Conservation (phyloP, 2,329 filamentous ascomycete genomes). For the Coniosporium uncinatum region DNA sequence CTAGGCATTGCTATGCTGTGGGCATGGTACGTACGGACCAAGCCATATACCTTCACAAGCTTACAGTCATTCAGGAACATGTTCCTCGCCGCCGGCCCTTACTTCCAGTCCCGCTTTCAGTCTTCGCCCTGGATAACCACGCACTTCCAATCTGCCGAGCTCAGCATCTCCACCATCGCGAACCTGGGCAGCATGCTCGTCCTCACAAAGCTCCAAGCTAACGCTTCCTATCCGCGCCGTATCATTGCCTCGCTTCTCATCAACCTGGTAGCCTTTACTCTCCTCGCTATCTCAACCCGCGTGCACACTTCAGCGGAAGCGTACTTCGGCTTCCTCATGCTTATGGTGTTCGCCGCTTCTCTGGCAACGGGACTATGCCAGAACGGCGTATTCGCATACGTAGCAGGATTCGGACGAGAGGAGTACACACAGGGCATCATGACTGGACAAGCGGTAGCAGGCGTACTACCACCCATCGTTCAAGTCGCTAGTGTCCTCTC, state of each 20-base stretch:
- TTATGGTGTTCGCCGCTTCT: constrained; percentile 76
- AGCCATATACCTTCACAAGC: constrained; percentile 3
- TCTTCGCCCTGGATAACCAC: constrained; percentile 63
- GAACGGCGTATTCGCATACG: constrained; percentile 92
- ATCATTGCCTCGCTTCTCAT: constrained; percentile 74
- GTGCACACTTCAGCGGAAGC: constrained; percentile 55
- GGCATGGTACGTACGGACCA: constrained; percentile 63
- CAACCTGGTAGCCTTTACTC: constrained; percentile 69
- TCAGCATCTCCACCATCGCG: constrained; percentile 79
- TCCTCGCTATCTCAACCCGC: constrained; percentile 77
- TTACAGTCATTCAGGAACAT: constrained; percentile 68
- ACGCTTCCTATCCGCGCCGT: constrained; percentile 82
- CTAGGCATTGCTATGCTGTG: constrained; percentile 93
- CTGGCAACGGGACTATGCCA: constrained; percentile 82
- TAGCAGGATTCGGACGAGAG: constrained; percentile 74
- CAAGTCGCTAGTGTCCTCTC: constrained; percentile 81
- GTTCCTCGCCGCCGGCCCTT: constrained; percentile 93
- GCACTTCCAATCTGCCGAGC: constrained; percentile 87
- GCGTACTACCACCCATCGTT: constrained; percentile 81
- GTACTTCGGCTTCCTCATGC: constrained; percentile 79
- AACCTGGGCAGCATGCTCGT: constrained; percentile 74
- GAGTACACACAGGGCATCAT: constrained; percentile 97
- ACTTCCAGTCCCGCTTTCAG: constrained; percentile 81
- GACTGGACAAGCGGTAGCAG: constrained; percentile 88
- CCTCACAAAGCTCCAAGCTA: constrained; percentile 73